These are phyloP conservation scores for Diplogelasinospora grovesii DNA, from an alignment of 495 filamentous ascomycete genomes.

Conservation along the genomic window DNA sequence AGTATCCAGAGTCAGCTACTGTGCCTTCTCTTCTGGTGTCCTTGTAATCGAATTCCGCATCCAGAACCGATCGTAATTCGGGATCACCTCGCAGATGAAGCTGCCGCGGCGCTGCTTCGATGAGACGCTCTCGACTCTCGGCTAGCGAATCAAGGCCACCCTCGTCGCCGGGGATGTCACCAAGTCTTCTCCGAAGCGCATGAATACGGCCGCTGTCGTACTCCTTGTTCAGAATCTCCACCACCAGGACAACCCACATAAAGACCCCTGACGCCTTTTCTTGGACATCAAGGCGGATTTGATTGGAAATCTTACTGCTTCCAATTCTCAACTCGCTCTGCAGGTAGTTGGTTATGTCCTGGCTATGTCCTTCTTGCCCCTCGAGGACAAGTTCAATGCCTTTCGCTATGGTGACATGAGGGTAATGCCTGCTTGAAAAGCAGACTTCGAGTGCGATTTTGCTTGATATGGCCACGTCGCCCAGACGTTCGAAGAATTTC, in stretches of 20 bases:
- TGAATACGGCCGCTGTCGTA: conserved; percentile 19
- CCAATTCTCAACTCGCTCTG: conserved; percentile 18
- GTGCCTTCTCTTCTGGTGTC: too few relatives aligned
- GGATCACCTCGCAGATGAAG: too few relatives aligned
- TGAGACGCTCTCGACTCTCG: too few relatives aligned
- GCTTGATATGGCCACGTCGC: conserved; percentile 6
- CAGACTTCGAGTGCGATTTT: conserved; percentile 23
- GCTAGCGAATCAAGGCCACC: too few relatives aligned
- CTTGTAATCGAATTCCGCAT: too few relatives aligned
- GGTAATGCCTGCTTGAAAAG: conserved; percentile 48
- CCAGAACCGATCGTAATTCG: too few relatives aligned
- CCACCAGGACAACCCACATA: conserved; percentile 43
- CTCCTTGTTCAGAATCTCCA: conserved; percentile 39
- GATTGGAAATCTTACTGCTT: conserved; percentile 17
- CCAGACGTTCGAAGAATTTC: conserved; percentile 26
- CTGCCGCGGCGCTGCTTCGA: too few relatives aligned
- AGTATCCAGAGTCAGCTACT: too few relatives aligned
- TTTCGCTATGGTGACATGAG: conserved; percentile 33
- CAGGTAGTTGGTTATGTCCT: conserved; percentile 20
- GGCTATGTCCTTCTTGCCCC: conserved; percentile 14
- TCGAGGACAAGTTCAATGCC: conserved; percentile 26
- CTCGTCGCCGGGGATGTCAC: conserved; percentile 26
- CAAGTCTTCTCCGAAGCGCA: conserved; percentile 15
- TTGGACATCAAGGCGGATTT: conserved; percentile 24
- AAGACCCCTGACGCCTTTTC: conserved; percentile 40